phyloP scores from a whole-genome alignment of 1,284 basidiomycete genomes.

The Stygiomarasmius scandens region DNA sequence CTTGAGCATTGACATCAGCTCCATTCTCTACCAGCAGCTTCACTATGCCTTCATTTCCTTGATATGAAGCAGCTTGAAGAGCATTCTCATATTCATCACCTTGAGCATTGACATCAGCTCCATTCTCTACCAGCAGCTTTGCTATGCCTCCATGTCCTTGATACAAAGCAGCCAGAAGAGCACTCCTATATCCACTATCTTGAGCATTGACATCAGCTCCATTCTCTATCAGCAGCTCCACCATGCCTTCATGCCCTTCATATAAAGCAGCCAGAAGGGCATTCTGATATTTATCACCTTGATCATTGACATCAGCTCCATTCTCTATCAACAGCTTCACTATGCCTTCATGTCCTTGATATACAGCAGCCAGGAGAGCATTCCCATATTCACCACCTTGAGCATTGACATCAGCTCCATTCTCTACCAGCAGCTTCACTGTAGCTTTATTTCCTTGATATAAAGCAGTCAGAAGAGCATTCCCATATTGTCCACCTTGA shows the following conservation, averaged over 20 bases:
- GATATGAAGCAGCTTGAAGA: neutral
- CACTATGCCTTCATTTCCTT: neutral
- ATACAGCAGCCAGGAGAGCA: too few species aligned
- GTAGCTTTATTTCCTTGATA: too few species aligned
- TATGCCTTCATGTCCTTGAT: neutral
- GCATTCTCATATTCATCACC: neutral
- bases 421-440: too few species aligned
- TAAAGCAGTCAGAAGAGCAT: too few species aligned
- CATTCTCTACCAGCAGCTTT: too few species aligned
- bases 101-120: conserved; percentile 8
- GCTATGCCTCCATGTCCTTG: too few species aligned
- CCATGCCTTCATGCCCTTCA: neutral
- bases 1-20: conserved; percentile 3
- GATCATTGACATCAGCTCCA: neutral
- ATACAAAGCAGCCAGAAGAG: too few species aligned
- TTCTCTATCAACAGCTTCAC: neutral
- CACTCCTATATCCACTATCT: neutral
- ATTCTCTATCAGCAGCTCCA: neutral
- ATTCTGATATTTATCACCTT: too few species aligned
- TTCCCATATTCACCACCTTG: too few species aligned
- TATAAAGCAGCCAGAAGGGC: too few species aligned
- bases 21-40: neutral
- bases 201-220: conserved; percentile 4
- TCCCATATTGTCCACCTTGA: too few species aligned
- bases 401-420: too few species aligned